These are phyloP conservation scores for Kuraishia ogatae DNA, from an alignment of 805 yeast species.

Conservation along the genomic window DNA sequence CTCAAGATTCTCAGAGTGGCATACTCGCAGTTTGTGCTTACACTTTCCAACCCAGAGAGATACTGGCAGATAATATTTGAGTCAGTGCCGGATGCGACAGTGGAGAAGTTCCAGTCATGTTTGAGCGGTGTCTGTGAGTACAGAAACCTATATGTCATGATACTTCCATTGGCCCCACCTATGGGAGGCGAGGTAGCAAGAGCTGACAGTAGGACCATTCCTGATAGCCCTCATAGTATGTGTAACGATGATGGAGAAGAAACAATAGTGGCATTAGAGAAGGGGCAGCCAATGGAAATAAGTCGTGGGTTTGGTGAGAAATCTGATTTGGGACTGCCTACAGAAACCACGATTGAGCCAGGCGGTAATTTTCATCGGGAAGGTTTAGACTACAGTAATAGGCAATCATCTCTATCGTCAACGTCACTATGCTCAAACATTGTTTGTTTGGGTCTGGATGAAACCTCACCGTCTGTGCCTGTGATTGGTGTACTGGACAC, in stretches of 20 bases:
- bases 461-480: neutral
- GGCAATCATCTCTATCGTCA: conserved; percentile 9
- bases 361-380: no score
- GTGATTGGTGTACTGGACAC: neutral
- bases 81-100: conserved; percentile 19
- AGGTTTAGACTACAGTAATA: no score
- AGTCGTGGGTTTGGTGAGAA: no score
- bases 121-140: conserved; percentile 12
- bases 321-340: no score
- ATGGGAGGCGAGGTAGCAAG: no score
- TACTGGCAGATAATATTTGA: conserved; percentile 53
- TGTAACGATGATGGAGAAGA: neutral
- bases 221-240: no score
- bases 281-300: no score
- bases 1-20: conserved; percentile 46
- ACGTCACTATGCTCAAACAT: conserved; percentile 23
- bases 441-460: conserved; percentile 24
- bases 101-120: conserved; percentile 19
- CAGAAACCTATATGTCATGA: conserved; percentile 11
- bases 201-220: no score
- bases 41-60: conserved; percentile 66
- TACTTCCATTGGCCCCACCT: no score
- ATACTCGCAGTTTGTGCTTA: conserved; percentile 43
- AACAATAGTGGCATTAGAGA: neutral
- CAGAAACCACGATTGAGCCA: neutral